Base-by-base conservation (phyloP, 352 stramenopile species). In the Phytophthora citricola region DNA sequence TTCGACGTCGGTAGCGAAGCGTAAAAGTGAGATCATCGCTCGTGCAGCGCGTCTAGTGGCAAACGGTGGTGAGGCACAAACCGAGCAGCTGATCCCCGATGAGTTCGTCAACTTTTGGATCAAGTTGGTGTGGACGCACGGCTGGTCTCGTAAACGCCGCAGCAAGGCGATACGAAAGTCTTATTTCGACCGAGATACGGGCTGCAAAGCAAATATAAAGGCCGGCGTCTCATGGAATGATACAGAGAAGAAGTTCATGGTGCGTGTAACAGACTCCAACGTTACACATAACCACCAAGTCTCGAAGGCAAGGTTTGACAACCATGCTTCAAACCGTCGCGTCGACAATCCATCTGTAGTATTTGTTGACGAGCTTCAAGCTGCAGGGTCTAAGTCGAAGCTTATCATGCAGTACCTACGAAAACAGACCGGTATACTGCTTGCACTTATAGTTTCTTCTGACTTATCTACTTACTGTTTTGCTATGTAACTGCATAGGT, bases 361-460 rank as follows among this genome's bases (percentile, higher is more conserved):
- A 10, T 58, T 58, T 11, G 47, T 65, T 1, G 57, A 58, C 47
- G 57, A 65, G 57, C 41, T 53, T 15, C 54, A 47, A 9, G 43
- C 54, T 12, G 43, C 54, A 2, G 54, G 31, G 9, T 43, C 41
- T 2, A 63, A 63, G 9, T 22, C n/a, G 4, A 34, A 34, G 29
- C 5, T 34, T 8, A 34, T 34, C 3, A 34, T 34, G 29, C 29
- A 34, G 10, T 34, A 34, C 7, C 29, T 34, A 11, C 29, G 29
- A 34, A 34, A 34, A 10, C 5, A 34, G 29, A 34, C 29, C 5
- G 29, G 29, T 34, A 34, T 7, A 34, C 5, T 1, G 0, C 29
- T 34, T 8, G 29, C 0, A 11, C 10, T 34, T 8, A 49, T 38
- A 4, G 2, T 17, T 49, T 15, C 8, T 49, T 8, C n/a, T 3